A percentile compares a stretch with the other conserved stretches of the same genome.
phyloP scores from a whole-genome alignment of 345 rosid genomes.

The Eucalyptus guilfoylei region DNA sequence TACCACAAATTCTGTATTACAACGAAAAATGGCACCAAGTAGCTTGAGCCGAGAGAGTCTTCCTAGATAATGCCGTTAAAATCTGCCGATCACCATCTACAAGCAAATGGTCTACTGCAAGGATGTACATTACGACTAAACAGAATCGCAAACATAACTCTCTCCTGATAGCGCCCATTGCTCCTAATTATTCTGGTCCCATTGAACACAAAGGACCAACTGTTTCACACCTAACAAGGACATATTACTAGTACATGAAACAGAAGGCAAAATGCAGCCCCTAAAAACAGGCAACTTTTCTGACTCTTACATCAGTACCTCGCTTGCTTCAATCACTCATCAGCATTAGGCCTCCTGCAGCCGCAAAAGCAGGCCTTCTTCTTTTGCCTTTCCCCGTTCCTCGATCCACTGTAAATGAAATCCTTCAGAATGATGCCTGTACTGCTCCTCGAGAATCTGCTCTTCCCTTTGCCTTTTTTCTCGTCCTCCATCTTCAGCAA shows the following conservation, averaged over 20 bases:
- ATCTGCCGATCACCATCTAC: neutral
- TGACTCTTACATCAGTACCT: neutral
- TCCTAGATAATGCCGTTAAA: neutral
- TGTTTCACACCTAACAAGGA: neutral
- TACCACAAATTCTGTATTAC: neutral
- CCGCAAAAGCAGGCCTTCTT: slow-evolving; percentile 68
- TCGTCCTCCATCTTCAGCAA: slow-evolving; percentile 69
- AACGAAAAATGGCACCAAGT: neutral
- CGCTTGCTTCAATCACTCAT: slow-evolving; percentile 3
- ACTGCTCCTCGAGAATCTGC: slow-evolving; percentile 26
- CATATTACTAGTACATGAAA: neutral
- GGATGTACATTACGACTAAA: neutral
- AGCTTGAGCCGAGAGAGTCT: neutral
- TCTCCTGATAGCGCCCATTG: neutral
- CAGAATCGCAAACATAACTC: neutral
- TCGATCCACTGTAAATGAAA: slow-evolving; percentile 39
- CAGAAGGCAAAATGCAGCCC: neutral
- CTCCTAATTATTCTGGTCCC: neutral
- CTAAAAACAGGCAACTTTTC: neutral
- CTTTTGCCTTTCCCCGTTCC: slow-evolving; percentile 28
- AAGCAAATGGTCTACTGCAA: neutral
- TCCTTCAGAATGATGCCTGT: slow-evolving; percentile 55
- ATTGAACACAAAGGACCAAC: neutral
- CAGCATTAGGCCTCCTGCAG: slow-evolving; percentile 46
- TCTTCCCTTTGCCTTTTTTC: slow-evolving; percentile 33